Conservation (phyloP, 2,329 filamentous ascomycete genomes). For the Rutstroemia sydowiana region DNA sequence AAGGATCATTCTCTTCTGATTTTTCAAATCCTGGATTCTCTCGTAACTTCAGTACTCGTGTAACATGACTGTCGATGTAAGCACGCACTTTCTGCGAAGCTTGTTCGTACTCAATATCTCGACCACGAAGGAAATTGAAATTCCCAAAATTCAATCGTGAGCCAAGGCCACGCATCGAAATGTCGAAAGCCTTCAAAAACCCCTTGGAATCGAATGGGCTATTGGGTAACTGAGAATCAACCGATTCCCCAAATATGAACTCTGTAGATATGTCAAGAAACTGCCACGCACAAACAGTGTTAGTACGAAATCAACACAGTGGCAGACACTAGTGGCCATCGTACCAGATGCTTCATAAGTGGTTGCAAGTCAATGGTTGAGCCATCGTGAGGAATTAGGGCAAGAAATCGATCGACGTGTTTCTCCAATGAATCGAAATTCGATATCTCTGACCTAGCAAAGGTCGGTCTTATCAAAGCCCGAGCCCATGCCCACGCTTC, state of each 20-base stretch:
- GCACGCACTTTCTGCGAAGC: neutral
- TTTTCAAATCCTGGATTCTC: neutral
- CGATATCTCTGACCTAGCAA: neutral
- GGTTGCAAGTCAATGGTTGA: neutral
- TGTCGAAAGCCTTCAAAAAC: conserved; percentile 4
- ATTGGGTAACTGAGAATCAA: neutral
- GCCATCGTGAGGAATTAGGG: neutral
- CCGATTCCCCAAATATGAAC: neutral
- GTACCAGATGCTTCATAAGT: neutral
- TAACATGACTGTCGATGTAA: conserved; percentile 2
- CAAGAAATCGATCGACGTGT: neutral
- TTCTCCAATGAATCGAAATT: neutral
- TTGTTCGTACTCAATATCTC: neutral
- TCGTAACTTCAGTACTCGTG: neutral
- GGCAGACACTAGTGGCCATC: neutral
- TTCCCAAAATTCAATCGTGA: conserved; percentile 1
- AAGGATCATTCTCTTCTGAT: neutral
- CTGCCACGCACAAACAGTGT: too few relatives aligned
- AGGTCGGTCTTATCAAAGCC: conserved; percentile 1
- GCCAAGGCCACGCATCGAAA: conserved; percentile 1
- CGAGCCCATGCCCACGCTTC: neutral
- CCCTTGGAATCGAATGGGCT: neutral
- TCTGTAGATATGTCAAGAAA: neutral
- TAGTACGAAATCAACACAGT: too few relatives aligned
- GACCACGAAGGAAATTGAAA: neutral